Evolutionary conservation across 2,329 filamentous ascomycete genomes (phyloP).

Genomic region (Pochonia chlamydosporia): DNA sequence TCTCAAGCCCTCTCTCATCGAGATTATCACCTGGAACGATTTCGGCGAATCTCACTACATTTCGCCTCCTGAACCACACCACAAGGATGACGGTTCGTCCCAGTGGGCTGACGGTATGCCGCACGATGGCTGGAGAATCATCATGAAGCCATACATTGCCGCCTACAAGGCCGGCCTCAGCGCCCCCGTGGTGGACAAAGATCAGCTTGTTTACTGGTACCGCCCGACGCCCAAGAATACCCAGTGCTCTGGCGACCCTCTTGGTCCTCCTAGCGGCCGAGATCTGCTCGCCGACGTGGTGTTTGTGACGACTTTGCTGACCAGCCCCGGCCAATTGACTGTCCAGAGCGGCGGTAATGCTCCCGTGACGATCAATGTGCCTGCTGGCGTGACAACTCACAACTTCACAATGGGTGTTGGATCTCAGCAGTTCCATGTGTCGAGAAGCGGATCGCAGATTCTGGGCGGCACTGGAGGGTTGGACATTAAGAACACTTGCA

Average conservation of each 20-base stretch:
- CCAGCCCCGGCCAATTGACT: conserved; percentile 13
- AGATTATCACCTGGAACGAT: conserved; percentile 17
- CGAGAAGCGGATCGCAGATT: conserved; percentile 8
- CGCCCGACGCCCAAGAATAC: conserved; percentile 14
- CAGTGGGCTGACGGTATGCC: conserved; percentile 40
- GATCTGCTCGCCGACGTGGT: conserved; percentile 15
- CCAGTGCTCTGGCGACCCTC: conserved; percentile 12
- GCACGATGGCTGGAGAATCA: conserved; percentile 24
- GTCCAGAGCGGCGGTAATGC: conserved; percentile 12
- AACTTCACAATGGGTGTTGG: conserved; percentile 17
- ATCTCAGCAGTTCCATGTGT: conserved; percentile 13
- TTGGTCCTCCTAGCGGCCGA: conserved; percentile 12
- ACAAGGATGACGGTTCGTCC: conserved; percentile 38
- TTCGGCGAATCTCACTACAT: conserved; percentile 19
- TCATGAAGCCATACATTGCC: conserved; percentile 15
- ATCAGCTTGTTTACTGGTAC: conserved; percentile 20
- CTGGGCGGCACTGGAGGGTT: conserved; percentile 10
- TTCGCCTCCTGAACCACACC: conserved; percentile 17
- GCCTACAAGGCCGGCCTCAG: conserved; percentile 15
- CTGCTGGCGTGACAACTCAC: conserved; percentile 13
- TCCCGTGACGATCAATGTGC: conserved; percentile 11
- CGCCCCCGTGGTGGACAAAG: conserved; percentile 12
- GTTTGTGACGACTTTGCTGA: conserved; percentile 17
- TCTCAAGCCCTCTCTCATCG: conserved; percentile 16
- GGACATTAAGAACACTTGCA: conserved; percentile 11